Conservation (phyloP, 2,329 filamentous ascomycete species). For the Stagonosporopsis chrysanthemi region DNA sequence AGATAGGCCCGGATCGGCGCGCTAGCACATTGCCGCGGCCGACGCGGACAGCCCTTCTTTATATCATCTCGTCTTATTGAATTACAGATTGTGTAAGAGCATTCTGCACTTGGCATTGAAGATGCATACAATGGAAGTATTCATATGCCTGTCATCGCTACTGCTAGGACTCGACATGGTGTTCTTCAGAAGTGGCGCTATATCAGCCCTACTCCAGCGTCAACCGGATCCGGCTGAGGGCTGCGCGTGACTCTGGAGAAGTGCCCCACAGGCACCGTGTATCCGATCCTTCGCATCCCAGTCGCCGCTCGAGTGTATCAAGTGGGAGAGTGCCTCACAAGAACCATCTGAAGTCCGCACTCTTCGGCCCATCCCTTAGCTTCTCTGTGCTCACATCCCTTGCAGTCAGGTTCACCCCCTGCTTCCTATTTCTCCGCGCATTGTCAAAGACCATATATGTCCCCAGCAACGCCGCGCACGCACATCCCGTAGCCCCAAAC, state of each 20-base stretch:
- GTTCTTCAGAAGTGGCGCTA: no score
- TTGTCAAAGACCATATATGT: constrained; percentile 73
- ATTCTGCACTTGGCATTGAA: background rate
- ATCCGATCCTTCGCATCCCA: background rate
- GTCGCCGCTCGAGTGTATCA: background rate
- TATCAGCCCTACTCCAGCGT: background rate
- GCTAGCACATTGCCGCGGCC: constrained; percentile 15
- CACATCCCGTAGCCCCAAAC: constrained; percentile 67
- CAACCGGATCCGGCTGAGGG: constrained; percentile 1
- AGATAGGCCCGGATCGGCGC: constrained; percentile 19
- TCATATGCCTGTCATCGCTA: background rate
- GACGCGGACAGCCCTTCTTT: background rate
- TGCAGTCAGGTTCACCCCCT: constrained; percentile 64
- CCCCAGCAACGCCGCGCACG: constrained; percentile 65
- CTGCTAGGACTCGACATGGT: background rate
- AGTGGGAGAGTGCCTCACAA: constrained; percentile 24
- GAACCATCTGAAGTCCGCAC: constrained; percentile 56
- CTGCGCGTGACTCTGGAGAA: constrained; percentile 13
- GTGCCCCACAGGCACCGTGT: background rate
- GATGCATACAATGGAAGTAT: background rate
- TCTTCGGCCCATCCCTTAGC: constrained; percentile 54
- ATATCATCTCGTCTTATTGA: constrained; percentile 2
- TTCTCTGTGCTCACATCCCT: constrained; percentile 57
- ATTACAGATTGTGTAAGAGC: background rate
- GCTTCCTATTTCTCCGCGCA: constrained; percentile 62